Base-by-base conservation (phyloP, 768 basidiomycete genomes). In the Naganishia friedmannii region DNA sequence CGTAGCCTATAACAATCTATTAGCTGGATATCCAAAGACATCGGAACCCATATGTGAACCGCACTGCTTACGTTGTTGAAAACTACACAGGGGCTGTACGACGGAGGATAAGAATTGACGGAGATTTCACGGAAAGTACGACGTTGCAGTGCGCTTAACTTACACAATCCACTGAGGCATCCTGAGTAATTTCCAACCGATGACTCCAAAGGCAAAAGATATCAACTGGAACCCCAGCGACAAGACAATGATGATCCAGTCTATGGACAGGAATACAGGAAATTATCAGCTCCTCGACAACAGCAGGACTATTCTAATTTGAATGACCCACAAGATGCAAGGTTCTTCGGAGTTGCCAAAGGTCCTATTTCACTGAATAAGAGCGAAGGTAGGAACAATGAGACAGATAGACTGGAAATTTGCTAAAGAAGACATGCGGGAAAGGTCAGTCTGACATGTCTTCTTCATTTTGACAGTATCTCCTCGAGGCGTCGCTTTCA, bases 321-420 rank as follows among this genome's bases (percentile, higher is more conserved):
- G 28, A 10, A 53, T 54, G 3, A 75, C 79, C 67, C 31, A 81
- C 78, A 81, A 6, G 73, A 69, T 48, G 74, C 73, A 5, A 81
- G 68, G 54, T 79, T 79, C 21, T 63, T 51, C 60, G 73, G 74
- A 12, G 77, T 76, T 21, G 79, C 76, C n/a, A 77, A 55, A 1
- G 79, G 78, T 0, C 80, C 80, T 28, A 81, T 81, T 71, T 81
- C 78, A 21, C 73, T 74, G 73, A 81, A 81, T 26, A 81, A 72
- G 29, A 81, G 71, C 29, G 73, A 74, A 0, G 80, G 80, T 0
- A 81, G 73, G 66, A 81, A 77, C 48, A 80, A 53, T 13, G 73
- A 75, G 0, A 79, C 78, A 17, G 74, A 79, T 37, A 80, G 69
- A 37, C 60, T 63, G 4, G 60, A 63, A 5, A 63, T 63, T 63